These are phyloP conservation scores for Linnemannia schmuckeri DNA, from an alignment of 192 early-diverging fungal genomes.

Conservation along the genomic window DNA sequence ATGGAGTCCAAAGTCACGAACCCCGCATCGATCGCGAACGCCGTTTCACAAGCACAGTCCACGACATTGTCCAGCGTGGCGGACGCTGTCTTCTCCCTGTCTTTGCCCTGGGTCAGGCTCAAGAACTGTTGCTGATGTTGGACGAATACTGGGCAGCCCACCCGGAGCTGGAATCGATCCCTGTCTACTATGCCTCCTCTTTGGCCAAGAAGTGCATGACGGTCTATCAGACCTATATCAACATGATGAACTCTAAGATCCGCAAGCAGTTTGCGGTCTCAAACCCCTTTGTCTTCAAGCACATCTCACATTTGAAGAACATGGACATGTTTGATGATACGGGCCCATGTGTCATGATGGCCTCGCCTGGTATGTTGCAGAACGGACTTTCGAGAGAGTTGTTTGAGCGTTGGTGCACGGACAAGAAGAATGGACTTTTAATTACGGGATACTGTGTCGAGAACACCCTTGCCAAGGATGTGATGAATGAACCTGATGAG, in stretches of 20 bases:
- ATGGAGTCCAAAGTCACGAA: slow-evolving; percentile 96
- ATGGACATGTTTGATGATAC: slow-evolving; percentile 91
- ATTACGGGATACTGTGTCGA: slow-evolving; percentile 99
- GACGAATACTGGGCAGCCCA: slow-evolving; percentile 98
- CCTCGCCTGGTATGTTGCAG: slow-evolving; percentile 98
- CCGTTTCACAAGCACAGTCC: slow-evolving; percentile 88
- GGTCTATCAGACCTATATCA: slow-evolving; percentile 96
- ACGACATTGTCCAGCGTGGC: slow-evolving; percentile 85
- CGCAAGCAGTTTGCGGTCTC: slow-evolving; percentile 86
- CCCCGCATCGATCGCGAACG: slow-evolving; percentile 93
- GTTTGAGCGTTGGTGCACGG: slow-evolving; percentile 95
- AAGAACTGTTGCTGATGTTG: slow-evolving; percentile 95
- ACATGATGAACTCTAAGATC: slow-evolving; percentile 98
- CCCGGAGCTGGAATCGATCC: slow-evolving; percentile 89
- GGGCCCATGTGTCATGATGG: slow-evolving; percentile 99
- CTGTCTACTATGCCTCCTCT: slow-evolving; percentile 94
- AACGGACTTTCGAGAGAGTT: slow-evolving; percentile 95
- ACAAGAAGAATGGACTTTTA: slow-evolving; percentile 92
- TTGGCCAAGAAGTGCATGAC: slow-evolving; percentile 98
- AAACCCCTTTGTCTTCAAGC: slow-evolving; percentile 98
- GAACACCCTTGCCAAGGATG: slow-evolving; percentile 86
- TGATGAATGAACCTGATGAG: slow-evolving; percentile 88
- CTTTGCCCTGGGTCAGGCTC: slow-evolving; percentile 96
- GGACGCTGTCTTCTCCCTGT: slow-evolving; percentile 97
- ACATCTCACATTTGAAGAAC: slow-evolving; percentile 91